Percentiles rank a stretch among this genome's conserved stretches.
These are phyloP conservation scores for Colletotrichum sp. DNA, from an alignment of 2,329 filamentous ascomycete genomes.

Conservation along the genomic window DNA sequence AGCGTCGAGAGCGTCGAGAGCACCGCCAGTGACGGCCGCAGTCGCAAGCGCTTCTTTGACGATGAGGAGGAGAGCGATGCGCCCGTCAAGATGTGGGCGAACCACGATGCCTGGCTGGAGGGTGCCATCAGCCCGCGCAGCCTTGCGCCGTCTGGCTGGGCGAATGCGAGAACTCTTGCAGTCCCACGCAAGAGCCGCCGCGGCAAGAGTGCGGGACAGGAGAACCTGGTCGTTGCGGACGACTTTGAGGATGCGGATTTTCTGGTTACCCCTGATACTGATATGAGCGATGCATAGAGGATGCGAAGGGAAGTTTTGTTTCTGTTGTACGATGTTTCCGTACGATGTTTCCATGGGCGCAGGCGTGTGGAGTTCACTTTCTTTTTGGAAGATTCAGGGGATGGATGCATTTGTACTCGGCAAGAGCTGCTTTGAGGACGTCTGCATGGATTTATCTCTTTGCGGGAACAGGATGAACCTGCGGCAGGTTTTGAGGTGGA, in stretches of 20 bases:
- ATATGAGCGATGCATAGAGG: conserved; percentile 41
- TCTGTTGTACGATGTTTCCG: background rate
- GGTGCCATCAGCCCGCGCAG: conserved; percentile 45
- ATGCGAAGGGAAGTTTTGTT: background rate
- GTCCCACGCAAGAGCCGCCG: conserved; percentile 41
- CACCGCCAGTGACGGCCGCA: conserved; percentile 19
- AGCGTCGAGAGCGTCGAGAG: conserved; percentile 45
- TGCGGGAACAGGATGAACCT: background rate
- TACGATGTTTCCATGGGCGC: background rate
- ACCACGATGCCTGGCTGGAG: conserved; percentile 35
- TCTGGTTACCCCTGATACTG: conserved; percentile 50
- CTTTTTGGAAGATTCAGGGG: background rate
- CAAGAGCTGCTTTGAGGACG: conserved; percentile 25
- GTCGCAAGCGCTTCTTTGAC: conserved; percentile 54
- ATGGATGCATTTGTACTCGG: conserved; percentile 18
- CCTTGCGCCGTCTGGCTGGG: conserved; percentile 39
- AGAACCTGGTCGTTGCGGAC: conserved; percentile 47
- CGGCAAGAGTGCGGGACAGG: conserved; percentile 37
- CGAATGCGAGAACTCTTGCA: conserved; percentile 52
- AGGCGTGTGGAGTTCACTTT: background rate
- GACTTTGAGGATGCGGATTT: conserved; percentile 78
- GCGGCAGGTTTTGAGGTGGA: background rate
- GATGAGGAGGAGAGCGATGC: conserved; percentile 44
- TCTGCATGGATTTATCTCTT: background rate
- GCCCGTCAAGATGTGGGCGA: conserved; percentile 27